Conservation (phyloP, 2,329 filamentous ascomycete species). For the Remersonia thermophila region DNA sequence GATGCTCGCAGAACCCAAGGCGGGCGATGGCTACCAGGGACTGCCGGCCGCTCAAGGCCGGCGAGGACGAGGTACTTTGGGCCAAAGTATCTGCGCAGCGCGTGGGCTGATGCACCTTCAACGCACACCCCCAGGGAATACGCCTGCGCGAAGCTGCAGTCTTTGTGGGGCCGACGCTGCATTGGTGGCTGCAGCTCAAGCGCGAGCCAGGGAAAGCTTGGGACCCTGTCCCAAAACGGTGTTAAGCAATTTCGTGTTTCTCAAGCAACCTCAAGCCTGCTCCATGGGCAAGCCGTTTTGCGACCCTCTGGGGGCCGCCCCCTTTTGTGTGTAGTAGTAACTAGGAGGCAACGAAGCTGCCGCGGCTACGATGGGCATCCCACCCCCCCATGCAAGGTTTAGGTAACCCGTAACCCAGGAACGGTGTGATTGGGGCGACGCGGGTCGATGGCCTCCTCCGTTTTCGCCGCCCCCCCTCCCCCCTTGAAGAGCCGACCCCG, state of each 20-base stretch:
- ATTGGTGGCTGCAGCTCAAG: conserved; percentile 14
- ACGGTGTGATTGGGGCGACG: too few relatives aligned
- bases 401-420: too few relatives aligned
- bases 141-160: conserved; percentile 13
- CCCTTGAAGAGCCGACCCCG: background rate
- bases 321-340: too few relatives aligned
- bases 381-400: background rate
- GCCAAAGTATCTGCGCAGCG: conserved; percentile 9
- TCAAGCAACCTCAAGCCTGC: conserved; percentile 13
- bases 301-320: background rate
- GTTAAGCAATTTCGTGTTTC: conserved; percentile 19
- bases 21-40: too few relatives aligned
- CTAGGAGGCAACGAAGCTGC: too few relatives aligned
- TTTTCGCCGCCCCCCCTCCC: conserved; percentile 7
- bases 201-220: conserved; percentile 13
- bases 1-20: too few relatives aligned
- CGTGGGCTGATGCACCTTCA: conserved; percentile 8
- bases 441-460: conserved; percentile 5
- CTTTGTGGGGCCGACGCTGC: conserved; percentile 4
- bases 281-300: conserved; percentile 6
- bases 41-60: too few relatives aligned
- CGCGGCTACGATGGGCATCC: too few relatives aligned
- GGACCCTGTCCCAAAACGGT: conserved; percentile 19
- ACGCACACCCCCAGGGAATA: conserved; percentile 12
- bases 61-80: conserved; percentile 14